Evolutionary conservation across 169 alveolate species (phyloP).

Genomic region (Plasmodium adleri): DNA sequence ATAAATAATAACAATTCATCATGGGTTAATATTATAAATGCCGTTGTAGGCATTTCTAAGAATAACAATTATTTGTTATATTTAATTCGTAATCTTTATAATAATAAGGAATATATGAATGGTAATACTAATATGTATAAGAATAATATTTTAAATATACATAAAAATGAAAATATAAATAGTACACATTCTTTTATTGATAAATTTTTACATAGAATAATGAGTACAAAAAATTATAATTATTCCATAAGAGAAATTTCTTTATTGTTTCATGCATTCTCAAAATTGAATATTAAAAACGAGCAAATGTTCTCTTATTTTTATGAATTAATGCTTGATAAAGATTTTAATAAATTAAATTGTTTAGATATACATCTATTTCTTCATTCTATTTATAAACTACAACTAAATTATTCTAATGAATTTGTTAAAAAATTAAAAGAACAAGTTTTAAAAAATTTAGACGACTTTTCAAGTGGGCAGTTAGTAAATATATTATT

Average conservation of each 20-base stretch:
- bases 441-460: slow-evolving; percentile 46
- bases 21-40: slow-evolving; percentile 61
- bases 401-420: slow-evolving; percentile 27
- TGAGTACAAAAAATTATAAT: not conserved
- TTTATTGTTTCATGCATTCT: slow-evolving; percentile 48
- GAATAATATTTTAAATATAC: too few species aligned
- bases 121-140: too few species aligned
- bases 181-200: slow-evolving; percentile 7
- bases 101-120: not conserved
- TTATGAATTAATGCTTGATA: slow-evolving; percentile 14
- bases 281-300: slow-evolving; percentile 26
- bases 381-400: slow-evolving; percentile 59
- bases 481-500: slow-evolving; percentile 56
- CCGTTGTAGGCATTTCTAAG: slow-evolving; percentile 27
- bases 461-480: slow-evolving; percentile 35
- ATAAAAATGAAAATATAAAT: not conserved
- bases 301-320: slow-evolving; percentile 20
- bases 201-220: slow-evolving; percentile 28
- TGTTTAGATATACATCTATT: slow-evolving; percentile 56
- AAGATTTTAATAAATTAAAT: slow-evolving; percentile 14
- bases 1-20: slow-evolving; percentile 49
- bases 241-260: slow-evolving; percentile 68
- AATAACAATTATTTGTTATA: slow-evolving; percentile 19
- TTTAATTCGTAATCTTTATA: slow-evolving; percentile 22
- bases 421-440: slow-evolving; percentile 45